Base-by-base conservation (phyloP, 345 rosid genomes). In the Clausena lansium region DNA sequence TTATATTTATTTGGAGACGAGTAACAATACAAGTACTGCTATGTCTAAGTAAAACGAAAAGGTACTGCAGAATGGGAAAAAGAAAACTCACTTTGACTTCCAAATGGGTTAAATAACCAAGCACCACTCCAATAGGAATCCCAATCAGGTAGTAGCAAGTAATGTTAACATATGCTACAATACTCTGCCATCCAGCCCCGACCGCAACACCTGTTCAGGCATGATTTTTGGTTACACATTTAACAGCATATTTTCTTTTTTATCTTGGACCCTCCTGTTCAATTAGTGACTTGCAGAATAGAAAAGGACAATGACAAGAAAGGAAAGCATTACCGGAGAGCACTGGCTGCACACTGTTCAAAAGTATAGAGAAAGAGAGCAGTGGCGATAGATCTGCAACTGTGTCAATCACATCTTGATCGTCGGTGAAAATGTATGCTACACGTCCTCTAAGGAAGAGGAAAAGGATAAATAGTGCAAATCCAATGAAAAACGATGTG, bases 161-260 rank as follows among this genome's bases (percentile, higher is more conserved):
- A 58, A 93, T 80, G 80, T 93, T 90, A 68, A 92, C 91, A 35
- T 87, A 92, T 5, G 95, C 90, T 13, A 93, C 98, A 13, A 77
- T 83, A 82, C 92, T 85, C 71, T 93, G 98, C 98, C 97, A 90
- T 55, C 97, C 97, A 5, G 92, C 91, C 67, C 98, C 97, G 1
- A 90, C 71, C 1, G 94, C 94, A 33, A 93, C 97, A 71, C 98
- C 96, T 93, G 81, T 76, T 66, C 52, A 33, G 5, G 17, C 65
- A 35, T 35, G 47, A 30, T 9, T 15, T 54, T 30, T 7, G 7
- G 30, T 20, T 7, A 45, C 8, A 25, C 6, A 20, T 32, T 45
- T 15, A n/a, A 14, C 35, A 4, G n/a, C 13, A 55, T n/a, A n/a
- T 35, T 9, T n/a, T 35, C 41, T 4, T 9, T 52, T 52, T 20